A percentile compares a stretch with the other conserved stretches of the same genome.
phyloP scores from a whole-genome alignment of 768 basidiomycete species.

The Paxillus ammoniavirescens region DNA sequence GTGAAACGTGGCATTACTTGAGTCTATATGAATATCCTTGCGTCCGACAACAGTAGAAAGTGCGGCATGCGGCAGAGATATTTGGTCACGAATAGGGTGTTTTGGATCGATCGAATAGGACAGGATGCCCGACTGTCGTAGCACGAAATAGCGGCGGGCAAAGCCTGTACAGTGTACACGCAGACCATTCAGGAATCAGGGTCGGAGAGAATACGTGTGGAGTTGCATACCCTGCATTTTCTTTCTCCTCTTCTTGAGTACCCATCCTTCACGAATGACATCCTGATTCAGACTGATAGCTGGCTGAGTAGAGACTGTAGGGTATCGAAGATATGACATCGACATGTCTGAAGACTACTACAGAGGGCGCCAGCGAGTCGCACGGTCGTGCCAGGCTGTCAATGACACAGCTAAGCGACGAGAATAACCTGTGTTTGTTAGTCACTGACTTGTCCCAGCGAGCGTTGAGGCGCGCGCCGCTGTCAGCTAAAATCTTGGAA shows the following conservation, averaged over 20 bases:
- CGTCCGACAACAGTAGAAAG: slow-evolving; percentile 71
- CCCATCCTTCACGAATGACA: slow-evolving; percentile 68
- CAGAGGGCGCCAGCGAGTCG: background rate
- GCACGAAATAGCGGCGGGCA: slow-evolving; percentile 78
- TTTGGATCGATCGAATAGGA: slow-evolving; percentile 74
- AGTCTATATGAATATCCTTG: slow-evolving; percentile 81
- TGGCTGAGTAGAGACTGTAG: background rate
- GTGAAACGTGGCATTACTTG: slow-evolving; percentile 75
- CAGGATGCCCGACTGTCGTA: slow-evolving; percentile 66
- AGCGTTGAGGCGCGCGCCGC: no score
- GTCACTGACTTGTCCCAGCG: background rate
- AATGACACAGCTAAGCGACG: background rate
- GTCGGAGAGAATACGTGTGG: background rate
- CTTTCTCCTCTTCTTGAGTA: slow-evolving; percentile 84
- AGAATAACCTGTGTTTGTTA: background rate
- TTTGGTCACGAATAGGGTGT: slow-evolving; percentile 67
- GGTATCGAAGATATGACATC: slow-evolving; percentile 8
- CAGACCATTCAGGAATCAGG: background rate
- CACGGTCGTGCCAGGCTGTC: slow-evolving; percentile 1
- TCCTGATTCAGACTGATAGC: slow-evolving; percentile 12
- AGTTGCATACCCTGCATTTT: slow-evolving; percentile 72
- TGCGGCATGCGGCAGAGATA: slow-evolving; percentile 67
- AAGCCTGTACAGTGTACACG: slow-evolving; percentile 61
- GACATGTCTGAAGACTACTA: slow-evolving; percentile 11
- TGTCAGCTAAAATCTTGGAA: background rate